Evolutionary conservation across 331 rosid species (phyloP).

Genomic region (Malus hybrid): DNA sequence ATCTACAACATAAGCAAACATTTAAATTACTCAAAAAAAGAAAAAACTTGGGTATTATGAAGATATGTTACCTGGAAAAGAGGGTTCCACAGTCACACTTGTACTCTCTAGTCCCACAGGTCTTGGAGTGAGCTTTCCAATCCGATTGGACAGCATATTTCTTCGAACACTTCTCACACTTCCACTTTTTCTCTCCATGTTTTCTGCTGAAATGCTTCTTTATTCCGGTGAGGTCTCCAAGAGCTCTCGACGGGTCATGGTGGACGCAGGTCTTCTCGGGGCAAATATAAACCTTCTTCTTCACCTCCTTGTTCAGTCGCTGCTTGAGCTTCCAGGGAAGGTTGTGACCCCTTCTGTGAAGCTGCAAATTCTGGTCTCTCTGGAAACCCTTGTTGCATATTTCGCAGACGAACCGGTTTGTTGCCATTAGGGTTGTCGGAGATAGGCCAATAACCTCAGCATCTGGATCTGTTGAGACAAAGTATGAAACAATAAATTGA

Average conservation of each 20-base stretch:
- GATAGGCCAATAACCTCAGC: conserved; percentile 84
- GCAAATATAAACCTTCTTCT: conserved; percentile 78
- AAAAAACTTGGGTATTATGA: not conserved
- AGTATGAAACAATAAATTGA: not conserved
- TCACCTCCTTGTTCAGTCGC: conserved; percentile 63
- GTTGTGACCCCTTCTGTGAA: conserved; percentile 84
- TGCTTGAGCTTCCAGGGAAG: conserved; percentile 86
- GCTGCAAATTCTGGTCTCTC: conserved; percentile 88
- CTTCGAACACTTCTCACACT: conserved; percentile 88
- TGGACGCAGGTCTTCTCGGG: conserved; percentile 84
- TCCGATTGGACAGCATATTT: conserved; percentile 91
- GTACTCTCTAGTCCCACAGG: conserved; percentile 88
- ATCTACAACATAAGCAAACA: not conserved
- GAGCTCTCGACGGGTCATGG: conserved; percentile 69
- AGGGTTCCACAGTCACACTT: conserved; percentile 94
- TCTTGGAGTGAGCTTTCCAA: conserved; percentile 93
- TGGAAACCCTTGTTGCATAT: conserved; percentile 95
- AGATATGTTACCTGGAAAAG: conserved; percentile 55
- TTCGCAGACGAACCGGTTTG: conserved; percentile 79
- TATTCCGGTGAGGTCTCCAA: conserved; percentile 88
- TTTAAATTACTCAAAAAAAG: not conserved
- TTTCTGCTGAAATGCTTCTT: conserved; percentile 85
- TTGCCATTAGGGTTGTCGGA: conserved; percentile 84
- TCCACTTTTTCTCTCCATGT: conserved; percentile 97
- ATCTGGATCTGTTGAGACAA: conserved; percentile 63